Evolutionary conservation across 129 eudicot species (phyloP).

Genomic region (Cynara cardunculus): DNA sequence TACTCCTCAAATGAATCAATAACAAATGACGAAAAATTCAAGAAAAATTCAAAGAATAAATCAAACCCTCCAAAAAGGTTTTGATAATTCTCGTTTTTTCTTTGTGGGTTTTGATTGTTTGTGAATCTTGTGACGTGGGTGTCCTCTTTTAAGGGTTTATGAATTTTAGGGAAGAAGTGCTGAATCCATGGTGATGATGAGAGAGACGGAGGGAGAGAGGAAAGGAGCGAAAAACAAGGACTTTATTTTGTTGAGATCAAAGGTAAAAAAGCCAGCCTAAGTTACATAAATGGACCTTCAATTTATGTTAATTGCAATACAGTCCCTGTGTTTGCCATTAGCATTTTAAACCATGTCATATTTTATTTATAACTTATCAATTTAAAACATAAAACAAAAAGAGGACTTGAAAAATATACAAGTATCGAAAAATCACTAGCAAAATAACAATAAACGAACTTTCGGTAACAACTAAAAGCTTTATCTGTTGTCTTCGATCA

Average conservation of each 20-base stretch:
- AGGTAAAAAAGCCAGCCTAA: not conserved
- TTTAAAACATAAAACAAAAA: no score
- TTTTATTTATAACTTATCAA: no score
- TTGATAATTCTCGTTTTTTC: not conserved
- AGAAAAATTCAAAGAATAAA: not conserved
- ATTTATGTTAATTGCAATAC: not conserved
- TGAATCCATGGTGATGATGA: constrained; percentile 35
- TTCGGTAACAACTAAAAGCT: not conserved
- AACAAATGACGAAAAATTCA: not conserved
- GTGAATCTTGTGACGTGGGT: constrained; percentile 23
- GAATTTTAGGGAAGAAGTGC: constrained; percentile 29
- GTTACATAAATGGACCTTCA: constrained; percentile 5
- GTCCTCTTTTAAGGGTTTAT: constrained; percentile 36
- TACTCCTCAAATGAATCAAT: not conserved
- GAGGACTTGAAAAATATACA: not conserved
- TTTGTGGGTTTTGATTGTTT: constrained; percentile 20
- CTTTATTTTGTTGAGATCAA: constrained; percentile 1
- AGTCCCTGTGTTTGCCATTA: not conserved
- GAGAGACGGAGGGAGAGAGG: constrained; percentile 18
- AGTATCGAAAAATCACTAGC: not conserved
- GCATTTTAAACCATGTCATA: not conserved
- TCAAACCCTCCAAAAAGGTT: constrained; percentile 15
- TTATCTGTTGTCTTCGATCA: not conserved
- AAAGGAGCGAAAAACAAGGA: constrained; percentile 19
- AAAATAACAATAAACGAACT: no score